Percentiles rank a stretch among this genome's conserved stretches.
Conservation (phyloP, 225 moss, liverwort and hornwort species). For the Pseudoscleropodium purum region DNA sequence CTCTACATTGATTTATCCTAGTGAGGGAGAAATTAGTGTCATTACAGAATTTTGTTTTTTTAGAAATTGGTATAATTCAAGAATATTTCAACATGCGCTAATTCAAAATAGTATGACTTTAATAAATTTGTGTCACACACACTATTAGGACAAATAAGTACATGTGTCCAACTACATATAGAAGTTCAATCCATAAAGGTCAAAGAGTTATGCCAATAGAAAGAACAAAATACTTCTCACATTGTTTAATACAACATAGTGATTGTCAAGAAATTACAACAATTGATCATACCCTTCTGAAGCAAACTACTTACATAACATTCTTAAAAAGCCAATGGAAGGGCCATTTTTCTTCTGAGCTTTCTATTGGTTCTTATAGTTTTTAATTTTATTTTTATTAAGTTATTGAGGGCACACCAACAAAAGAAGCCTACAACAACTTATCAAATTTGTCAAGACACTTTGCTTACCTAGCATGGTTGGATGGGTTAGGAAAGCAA, state of each 20-base stretch:
- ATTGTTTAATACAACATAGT: background rate
- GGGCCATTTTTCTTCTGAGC: background rate
- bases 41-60: background rate
- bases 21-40: background rate
- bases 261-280: background rate
- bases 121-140: background rate
- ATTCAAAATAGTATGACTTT: background rate
- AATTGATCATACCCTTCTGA: background rate
- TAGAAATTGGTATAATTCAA: background rate
- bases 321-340: accelerated
- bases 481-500: accelerated
- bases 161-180: accelerated
- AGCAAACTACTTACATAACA: background rate
- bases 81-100: background rate
- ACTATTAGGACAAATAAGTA: background rate
- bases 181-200: accelerated
- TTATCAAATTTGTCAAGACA: background rate
- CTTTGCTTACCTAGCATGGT: accelerated
- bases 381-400: background rate
- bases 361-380: accelerated
- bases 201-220: background rate
- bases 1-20: background rate
- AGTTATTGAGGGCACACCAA: background rate
- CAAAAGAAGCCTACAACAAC: background rate
- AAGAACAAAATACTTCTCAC: background rate